Evolutionary conservation across 371 early-diverging fungal species (phyloP).

Genomic region (Apophysomyces variabilis): DNA sequence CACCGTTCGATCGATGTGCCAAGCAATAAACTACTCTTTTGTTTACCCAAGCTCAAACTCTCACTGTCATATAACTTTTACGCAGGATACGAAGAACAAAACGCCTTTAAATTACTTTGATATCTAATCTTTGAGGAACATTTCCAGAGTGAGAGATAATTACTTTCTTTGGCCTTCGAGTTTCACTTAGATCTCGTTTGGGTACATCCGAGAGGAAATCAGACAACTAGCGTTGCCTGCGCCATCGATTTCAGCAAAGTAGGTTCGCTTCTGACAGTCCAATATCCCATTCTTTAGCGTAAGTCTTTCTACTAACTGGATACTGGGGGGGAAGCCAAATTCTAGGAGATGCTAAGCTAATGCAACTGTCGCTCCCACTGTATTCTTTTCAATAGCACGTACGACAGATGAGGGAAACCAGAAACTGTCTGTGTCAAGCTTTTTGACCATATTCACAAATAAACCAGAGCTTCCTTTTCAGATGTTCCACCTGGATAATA

Average conservation of each 20-base stretch:
- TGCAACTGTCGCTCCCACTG: neutral
- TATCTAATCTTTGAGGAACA: no score
- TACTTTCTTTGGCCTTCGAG: no score
- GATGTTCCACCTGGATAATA: neutral
- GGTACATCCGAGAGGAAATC: neutral
- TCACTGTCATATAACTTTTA: no score
- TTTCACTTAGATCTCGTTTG: neutral
- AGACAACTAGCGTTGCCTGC: neutral
- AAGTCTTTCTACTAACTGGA: no score
- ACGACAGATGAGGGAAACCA: neutral
- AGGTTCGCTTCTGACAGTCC: neutral
- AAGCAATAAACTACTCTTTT: neutral
- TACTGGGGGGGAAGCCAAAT: no score
- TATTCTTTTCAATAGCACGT: neutral
- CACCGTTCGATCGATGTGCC: neutral
- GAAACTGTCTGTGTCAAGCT: neutral
- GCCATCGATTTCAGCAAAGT: neutral
- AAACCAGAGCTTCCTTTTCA: neutral
- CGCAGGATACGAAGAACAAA: neutral
- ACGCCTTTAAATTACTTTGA: neutral
- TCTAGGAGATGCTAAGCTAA: neutral
- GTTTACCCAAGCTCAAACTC: no score
- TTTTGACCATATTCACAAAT: neutral
- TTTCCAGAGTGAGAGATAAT: no score
- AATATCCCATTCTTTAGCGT: neutral